Percentiles rank a stretch among this genome's conserved stretches.
These are phyloP conservation scores for Kwoniella pini DNA, from an alignment of 768 basidiomycete species.

Conservation along the genomic window DNA sequence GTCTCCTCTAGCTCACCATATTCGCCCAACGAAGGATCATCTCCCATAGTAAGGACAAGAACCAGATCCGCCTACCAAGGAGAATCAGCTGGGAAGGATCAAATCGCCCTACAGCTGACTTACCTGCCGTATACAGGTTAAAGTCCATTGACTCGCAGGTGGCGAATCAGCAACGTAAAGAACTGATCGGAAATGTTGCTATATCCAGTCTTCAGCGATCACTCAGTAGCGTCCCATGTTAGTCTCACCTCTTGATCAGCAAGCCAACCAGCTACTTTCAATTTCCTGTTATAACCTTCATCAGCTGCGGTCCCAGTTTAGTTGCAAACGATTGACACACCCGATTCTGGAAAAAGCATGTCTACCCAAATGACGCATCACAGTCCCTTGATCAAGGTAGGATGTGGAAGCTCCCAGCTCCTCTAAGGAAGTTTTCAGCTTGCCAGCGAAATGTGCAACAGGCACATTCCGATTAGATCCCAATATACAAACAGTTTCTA, in stretches of 20 bases:
- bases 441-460: constrained; percentile 82
- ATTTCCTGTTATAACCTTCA: constrained; percentile 58
- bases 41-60: constrained; percentile 67
- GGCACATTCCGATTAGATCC: constrained; percentile 86
- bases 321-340: constrained; percentile 4
- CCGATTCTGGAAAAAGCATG: constrained; percentile 97
- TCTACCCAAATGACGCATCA: constrained; percentile 85
- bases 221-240: neutral
- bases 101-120: too few species aligned
- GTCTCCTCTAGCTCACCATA: constrained; percentile 59
- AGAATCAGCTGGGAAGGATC: neutral
- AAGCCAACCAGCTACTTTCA: constrained; percentile 91
- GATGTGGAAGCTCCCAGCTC: constrained; percentile 90
- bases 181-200: constrained; percentile 88
- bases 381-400: constrained; percentile 89
- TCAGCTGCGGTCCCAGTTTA: neutral
- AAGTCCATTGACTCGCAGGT: constrained; percentile 93
- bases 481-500: constrained; percentile 78
- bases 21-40: constrained; percentile 81
- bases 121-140: constrained; percentile 94
- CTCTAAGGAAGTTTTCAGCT: constrained; percentile 83
- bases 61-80: constrained; percentile 37
- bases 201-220: neutral
- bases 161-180: constrained; percentile 96
- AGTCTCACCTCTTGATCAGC: constrained; percentile 63